These are phyloP conservation scores for Buddleja alternifolia DNA, from an alignment of 257 asterid genomes.

Conservation along the genomic window DNA sequence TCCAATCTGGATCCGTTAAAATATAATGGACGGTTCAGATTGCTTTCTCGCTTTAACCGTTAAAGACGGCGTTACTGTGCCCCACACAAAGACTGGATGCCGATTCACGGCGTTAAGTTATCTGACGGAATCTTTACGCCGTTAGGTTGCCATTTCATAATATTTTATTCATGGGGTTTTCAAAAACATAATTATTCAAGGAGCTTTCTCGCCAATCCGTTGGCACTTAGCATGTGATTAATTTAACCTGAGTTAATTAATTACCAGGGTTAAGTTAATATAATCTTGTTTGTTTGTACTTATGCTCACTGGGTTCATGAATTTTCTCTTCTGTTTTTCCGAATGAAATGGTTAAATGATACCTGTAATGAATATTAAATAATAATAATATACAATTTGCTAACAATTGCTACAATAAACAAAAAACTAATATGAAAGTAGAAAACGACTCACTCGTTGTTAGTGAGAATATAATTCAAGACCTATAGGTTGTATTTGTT, in stretches of 20 bases:
- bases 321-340: too few relatives aligned
- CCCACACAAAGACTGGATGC: constrained; percentile 28
- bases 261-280: constrained; percentile 30
- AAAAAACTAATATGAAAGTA: too few relatives aligned
- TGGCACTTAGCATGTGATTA: constrained; percentile 38
- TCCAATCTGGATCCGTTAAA: constrained; percentile 43
- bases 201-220: constrained; percentile 44
- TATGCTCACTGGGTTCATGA: too few relatives aligned
- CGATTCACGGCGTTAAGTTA: constrained; percentile 37
- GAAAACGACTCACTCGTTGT: too few relatives aligned
- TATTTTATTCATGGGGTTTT: too few relatives aligned
- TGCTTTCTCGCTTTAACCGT: constrained; percentile 33
- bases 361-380: too few relatives aligned
- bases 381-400: too few relatives aligned
- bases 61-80: constrained; percentile 37
- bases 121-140: constrained; percentile 48
- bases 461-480: too few relatives aligned
- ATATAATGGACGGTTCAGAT: constrained; percentile 39
- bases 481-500: too few relatives aligned
- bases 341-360: too few relatives aligned
- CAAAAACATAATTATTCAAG: constrained; percentile 20
- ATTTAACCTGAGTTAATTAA: constrained; percentile 29
- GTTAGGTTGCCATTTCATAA: constrained; percentile 24
- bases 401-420: too few relatives aligned
- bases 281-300: neutral